Evolutionary conservation across 495 filamentous ascomycete genomes (phyloP), one percentile per base, ranked within the genome.

Genomic region (Aspergillus saccharolyticus): DNA sequence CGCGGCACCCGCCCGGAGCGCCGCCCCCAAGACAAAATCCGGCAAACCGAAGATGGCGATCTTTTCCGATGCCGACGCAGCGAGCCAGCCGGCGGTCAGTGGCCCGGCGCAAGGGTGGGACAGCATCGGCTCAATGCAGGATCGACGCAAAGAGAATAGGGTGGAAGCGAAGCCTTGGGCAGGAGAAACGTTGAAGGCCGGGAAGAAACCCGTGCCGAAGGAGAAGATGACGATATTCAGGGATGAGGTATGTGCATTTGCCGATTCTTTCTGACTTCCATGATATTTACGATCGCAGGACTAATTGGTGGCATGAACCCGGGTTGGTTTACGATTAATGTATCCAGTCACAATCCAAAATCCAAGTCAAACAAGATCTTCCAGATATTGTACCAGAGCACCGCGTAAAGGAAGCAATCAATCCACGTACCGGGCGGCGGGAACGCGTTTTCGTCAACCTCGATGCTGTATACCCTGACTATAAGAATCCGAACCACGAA

Each of bases 251-350:
- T 84, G 92, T 83, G 53, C 59, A 58, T 56, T 64, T 42, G 24
- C 58, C 56, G 56, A 48, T 66, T 66, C 54, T 66, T 63, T 74
- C 70, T 69, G 77, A 78, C 70, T 62, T 75, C 73, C 59, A 78
- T 73, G 63, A 80, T 90, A 83, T 96, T 95, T 91, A 96, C 92
- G 81, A 86, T 84, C 82, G 84, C 80, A 96, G 91, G 91, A 95
- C 91, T 96, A 95, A 96, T 90, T 81, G 74, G 73, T 83, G 82
- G 78, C 79, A 73, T 75, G 78, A 81, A 75, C 77, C 79, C 74
- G 71, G 77, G 74, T 73, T 82, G 77, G 80, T 80, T 70, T 71
- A 69, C 63, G 66, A 81, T 73, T 62, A 75, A 68, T 80, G 74
- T 83, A 82, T 81, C 67, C 80, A 86, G 83, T 85, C 80, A 66